Conservation (phyloP, 345 rosid species). For the Eucalyptus virginea region DNA sequence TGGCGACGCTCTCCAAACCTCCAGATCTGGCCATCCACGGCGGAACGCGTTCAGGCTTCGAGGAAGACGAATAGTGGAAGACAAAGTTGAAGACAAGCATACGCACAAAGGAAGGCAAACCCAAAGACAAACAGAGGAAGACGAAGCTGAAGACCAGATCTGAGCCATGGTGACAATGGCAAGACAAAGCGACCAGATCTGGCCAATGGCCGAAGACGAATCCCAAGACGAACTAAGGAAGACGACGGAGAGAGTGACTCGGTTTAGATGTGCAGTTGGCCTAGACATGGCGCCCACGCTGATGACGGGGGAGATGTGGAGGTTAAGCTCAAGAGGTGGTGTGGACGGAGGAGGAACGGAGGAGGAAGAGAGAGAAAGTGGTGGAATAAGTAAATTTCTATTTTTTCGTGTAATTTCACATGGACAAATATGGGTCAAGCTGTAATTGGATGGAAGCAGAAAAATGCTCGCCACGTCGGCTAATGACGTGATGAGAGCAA, state of each 20-base stretch:
- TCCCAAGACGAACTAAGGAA: not conserved
- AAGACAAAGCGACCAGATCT: not conserved
- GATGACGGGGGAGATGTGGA: not conserved
- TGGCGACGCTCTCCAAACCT: no score
- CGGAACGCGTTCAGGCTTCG: no score
- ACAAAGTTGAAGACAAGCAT: not conserved
- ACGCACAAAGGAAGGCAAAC: not conserved
- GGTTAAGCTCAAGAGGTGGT: not conserved
- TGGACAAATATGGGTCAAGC: not conserved
- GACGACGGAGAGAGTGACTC: not conserved
- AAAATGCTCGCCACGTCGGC: not conserved
- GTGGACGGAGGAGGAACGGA: not conserved
- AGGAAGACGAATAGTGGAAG: not conserved
- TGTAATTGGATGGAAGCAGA: not conserved
- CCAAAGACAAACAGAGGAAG: not conserved
- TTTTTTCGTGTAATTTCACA: not conserved
- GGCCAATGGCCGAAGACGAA: not conserved
- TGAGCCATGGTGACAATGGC: not conserved
- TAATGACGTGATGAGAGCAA: not conserved
- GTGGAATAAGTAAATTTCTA: not conserved
- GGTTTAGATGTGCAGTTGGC: not conserved
- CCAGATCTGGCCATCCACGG: no score
- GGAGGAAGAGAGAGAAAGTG: not conserved
- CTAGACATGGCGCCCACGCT: not conserved
- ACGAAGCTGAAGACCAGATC: not conserved